Percentiles rank a stretch among this genome's conserved stretches.
Evolutionary conservation across 2,329 filamentous ascomycete genomes (phyloP).

Genomic region (Colletotrichum spaethianum): DNA sequence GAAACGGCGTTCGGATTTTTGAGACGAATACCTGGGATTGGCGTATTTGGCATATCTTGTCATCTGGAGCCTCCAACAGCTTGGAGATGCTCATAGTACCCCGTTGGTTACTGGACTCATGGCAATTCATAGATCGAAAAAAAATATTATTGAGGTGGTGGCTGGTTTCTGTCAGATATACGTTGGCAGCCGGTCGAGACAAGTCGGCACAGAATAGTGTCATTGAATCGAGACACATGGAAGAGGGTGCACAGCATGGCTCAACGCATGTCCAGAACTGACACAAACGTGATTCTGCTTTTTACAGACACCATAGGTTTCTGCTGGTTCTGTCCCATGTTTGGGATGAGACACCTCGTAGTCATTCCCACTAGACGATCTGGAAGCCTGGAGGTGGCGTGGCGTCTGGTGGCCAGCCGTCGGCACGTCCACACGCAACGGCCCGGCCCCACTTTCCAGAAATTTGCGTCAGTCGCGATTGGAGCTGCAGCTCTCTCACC

Average conservation of each 20-base stretch:
- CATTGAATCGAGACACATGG: background rate
- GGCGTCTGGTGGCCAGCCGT: background rate
- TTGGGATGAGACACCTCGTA: background rate
- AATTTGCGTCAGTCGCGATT: constrained; percentile 39
- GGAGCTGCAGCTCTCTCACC: constrained; percentile 20
- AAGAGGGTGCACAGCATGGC: background rate
- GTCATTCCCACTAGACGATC: background rate
- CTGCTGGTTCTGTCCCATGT: background rate
- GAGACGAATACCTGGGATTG: constrained; percentile 41
- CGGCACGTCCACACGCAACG: constrained; percentile 8
- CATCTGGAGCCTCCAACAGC: constrained; percentile 1
- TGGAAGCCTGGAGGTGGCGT: background rate
- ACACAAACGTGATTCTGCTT: background rate
- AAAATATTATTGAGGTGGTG: constrained; percentile 10
- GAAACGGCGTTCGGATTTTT: constrained; percentile 31
- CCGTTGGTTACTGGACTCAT: constrained; percentile 18
- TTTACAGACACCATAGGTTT: background rate
- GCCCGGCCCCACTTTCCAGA: constrained; percentile 36
- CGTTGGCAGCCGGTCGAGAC: background rate
- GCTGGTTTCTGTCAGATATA: background rate
- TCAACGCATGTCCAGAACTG: background rate
- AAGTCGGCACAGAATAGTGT: background rate
- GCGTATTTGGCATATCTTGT: constrained; percentile 31
- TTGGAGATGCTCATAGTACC: constrained; percentile 17
- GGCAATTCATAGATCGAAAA: constrained; percentile 17